Evolutionary conservation across 192 early-diverging fungal genomes (phyloP).

Genomic region (Coemansia sp.): DNA sequence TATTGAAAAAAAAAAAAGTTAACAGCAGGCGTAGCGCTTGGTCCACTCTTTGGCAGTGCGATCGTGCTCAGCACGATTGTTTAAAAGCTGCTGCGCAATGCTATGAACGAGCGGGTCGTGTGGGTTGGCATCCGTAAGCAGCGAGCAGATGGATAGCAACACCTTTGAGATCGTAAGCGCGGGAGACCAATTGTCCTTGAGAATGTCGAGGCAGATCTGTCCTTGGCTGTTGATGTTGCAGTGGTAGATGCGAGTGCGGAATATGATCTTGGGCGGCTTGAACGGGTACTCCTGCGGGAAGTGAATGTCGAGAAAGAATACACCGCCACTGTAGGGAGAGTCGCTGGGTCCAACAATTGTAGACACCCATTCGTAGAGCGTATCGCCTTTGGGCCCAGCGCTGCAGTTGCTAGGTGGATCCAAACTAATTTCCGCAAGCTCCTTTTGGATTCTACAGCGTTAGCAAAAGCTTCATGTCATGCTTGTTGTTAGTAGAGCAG

Average conservation of each 20-base stretch:
- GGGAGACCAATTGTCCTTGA: slow-evolving; percentile 98
- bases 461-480: not conserved
- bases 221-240: slow-evolving; percentile 99
- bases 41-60: slow-evolving; percentile 93
- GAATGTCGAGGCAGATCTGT: slow-evolving; percentile 96
- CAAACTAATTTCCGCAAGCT: slow-evolving; percentile 94
- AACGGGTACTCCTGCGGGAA: slow-evolving; percentile 99
- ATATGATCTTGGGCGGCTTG: slow-evolving; percentile 98
- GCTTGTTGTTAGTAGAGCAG: not conserved
- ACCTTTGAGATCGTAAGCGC: slow-evolving; percentile 99
- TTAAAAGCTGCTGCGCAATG: slow-evolving; percentile 97
- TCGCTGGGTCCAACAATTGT: slow-evolving; percentile 98
- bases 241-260: slow-evolving; percentile 97
- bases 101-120: slow-evolving; percentile 97
- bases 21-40: slow-evolving; percentile 23
- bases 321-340: slow-evolving; percentile 91
- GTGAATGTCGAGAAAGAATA: slow-evolving; percentile 96
- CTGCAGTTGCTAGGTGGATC: slow-evolving; percentile 98
- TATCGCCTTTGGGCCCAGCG: slow-evolving; percentile 94
- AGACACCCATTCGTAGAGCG: slow-evolving; percentile 93
- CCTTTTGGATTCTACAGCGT: slow-evolving; percentile 85
- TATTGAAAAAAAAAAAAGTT: not conserved
- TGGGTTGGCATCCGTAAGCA: slow-evolving; percentile 98
- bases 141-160: slow-evolving; percentile 93
- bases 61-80: slow-evolving; percentile 85